phyloP scores from a whole-genome alignment of 1,284 basidiomycete genomes.

The Coriolopsis trogii region DNA sequence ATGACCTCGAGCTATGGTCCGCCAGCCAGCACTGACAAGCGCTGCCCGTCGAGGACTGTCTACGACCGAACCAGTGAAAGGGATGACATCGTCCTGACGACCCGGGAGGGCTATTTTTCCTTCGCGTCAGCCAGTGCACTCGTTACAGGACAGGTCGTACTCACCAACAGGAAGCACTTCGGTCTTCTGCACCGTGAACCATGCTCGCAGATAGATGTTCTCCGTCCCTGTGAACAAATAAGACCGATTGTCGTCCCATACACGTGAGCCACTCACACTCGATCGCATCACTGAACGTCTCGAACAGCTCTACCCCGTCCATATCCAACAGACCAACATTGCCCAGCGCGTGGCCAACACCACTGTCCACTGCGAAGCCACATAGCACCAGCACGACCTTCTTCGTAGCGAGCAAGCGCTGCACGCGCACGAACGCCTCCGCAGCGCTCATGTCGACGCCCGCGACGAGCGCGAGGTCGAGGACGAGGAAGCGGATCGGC shows the following conservation, averaged over 20 bases:
- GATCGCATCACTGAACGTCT: conserved; percentile 86
- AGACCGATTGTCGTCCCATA: background rate
- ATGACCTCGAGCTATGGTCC: conserved; percentile 65
- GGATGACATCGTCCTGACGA: conserved; percentile 49
- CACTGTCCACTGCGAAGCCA: conserved; percentile 68
- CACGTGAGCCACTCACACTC: conserved; percentile 66
- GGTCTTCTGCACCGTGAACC: conserved; percentile 67
- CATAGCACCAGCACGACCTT: conserved; percentile 88
- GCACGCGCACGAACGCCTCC: conserved; percentile 93
- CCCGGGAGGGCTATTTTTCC: conserved; percentile 56
- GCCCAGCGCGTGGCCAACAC: conserved; percentile 71
- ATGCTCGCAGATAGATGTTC: conserved; percentile 81
- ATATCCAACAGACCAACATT: conserved; percentile 79
- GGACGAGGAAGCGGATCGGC: conserved; percentile 88
- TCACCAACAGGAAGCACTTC: conserved; percentile 45
- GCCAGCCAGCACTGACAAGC: conserved; percentile 77
- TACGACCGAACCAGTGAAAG: conserved; percentile 59
- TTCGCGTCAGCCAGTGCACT: background rate
- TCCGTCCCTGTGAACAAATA: conserved; percentile 78
- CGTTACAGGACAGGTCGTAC: conserved; percentile 11
- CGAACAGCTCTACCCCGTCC: conserved; percentile 83
- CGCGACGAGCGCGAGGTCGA: conserved; percentile 85
- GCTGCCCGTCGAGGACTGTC: conserved; percentile 79
- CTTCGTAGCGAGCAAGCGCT: conserved; percentile 79
- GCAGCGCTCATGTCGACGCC: conserved; percentile 96